Percentiles rank a stretch among this genome's conserved stretches.
Conservation (phyloP, 306 rosid genomes). For the Prunus mongolica region DNA sequence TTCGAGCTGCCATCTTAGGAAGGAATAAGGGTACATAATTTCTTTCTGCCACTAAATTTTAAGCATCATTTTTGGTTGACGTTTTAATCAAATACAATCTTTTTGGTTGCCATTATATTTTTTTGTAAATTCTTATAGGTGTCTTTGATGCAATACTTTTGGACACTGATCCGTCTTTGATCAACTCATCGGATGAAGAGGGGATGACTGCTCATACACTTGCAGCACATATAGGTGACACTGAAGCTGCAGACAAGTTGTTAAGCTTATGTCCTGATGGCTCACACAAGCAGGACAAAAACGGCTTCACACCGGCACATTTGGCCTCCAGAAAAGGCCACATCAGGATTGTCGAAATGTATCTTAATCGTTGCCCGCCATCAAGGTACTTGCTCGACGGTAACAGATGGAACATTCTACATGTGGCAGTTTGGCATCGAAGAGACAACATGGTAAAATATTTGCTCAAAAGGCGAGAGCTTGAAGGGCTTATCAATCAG, state of each 20-base stretch:
- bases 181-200: neutral
- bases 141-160: no score
- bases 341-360: neutral
- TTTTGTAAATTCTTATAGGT: no score
- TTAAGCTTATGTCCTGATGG: neutral
- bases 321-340: slow-evolving; percentile 10
- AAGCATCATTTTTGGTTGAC: no score
- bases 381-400: neutral
- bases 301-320: slow-evolving; percentile 17
- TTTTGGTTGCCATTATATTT: no score
- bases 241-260: neutral
- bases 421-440: slow-evolving; percentile 19
- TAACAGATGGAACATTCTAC: slow-evolving; percentile 19
- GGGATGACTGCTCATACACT: neutral
- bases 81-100: no score
- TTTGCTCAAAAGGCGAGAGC: neutral
- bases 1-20: no score
- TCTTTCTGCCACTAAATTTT: no score
- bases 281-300: neutral
- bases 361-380: neutral
- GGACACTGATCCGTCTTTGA: no score
- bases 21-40: no score
- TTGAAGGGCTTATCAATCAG: neutral
- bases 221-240: neutral
- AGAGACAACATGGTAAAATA: neutral